phyloP scores from a whole-genome alignment of 2,329 filamentous ascomycete species.

The Emydomyces testavorans region DNA sequence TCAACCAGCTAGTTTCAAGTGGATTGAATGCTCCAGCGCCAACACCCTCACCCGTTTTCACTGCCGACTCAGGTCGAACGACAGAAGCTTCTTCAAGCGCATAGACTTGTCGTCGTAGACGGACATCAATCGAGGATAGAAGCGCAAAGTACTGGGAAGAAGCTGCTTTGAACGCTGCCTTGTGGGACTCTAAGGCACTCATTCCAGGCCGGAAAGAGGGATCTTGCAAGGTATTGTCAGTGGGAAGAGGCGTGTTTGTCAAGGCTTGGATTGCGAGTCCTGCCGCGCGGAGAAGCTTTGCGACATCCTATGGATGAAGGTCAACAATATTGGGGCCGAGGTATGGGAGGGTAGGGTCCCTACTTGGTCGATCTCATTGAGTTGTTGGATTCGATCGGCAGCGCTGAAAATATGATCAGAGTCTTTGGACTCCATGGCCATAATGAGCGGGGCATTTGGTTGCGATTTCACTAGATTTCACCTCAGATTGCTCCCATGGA shows the following conservation, averaged over 20 bases:
- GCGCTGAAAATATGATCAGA: conserved; percentile 47
- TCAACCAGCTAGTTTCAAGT: conserved; percentile 81
- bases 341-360: background rate
- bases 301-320: conserved; percentile 34
- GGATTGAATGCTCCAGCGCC: conserved; percentile 38
- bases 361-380: conserved; percentile 66
- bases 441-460: background rate
- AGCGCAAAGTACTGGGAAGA: conserved; percentile 55
- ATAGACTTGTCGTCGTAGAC: conserved; percentile 62
- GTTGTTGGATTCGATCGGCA: conserved; percentile 66
- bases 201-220: conserved; percentile 18
- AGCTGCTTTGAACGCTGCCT: conserved; percentile 47
- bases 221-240: conserved; percentile 19
- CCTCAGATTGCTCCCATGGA: too few species aligned
- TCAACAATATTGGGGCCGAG: background rate
- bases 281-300: conserved; percentile 47
- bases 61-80: conserved; percentile 40
- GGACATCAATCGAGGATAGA: conserved; percentile 62
- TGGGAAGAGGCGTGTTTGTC: conserved; percentile 37
- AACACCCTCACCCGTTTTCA: conserved; percentile 24
- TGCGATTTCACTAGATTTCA: too few species aligned
- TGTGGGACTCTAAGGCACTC: conserved; percentile 44
- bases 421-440: conserved; percentile 18
- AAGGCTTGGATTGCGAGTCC: conserved; percentile 54
- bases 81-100: conserved; percentile 73